phyloP scores from a whole-genome alignment of 1,139 yeast species.

The Blastobotrys serpentis region DNA sequence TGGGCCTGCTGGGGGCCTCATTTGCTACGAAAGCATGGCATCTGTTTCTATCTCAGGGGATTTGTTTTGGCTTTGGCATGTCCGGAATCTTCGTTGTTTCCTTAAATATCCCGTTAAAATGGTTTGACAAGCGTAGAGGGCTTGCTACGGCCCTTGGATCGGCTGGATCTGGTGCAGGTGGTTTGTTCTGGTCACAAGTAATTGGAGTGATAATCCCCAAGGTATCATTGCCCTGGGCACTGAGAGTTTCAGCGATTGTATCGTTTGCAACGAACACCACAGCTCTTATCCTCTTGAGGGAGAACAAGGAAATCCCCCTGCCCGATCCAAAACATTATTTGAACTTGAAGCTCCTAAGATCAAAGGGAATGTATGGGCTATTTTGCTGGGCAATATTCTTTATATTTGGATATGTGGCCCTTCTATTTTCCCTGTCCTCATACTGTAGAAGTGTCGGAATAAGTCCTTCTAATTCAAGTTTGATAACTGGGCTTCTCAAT shows the following conservation, averaged over 20 bases:
- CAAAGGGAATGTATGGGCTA: slow-evolving; percentile 40
- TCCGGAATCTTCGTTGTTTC: slow-evolving; percentile 57
- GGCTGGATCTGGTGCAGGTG: slow-evolving; percentile 40
- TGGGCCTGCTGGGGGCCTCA: slow-evolving; percentile 55
- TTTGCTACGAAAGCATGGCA: slow-evolving; percentile 62
- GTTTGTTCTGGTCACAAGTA: slow-evolving; percentile 39
- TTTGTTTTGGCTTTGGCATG: slow-evolving; percentile 60
- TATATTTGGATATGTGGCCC: slow-evolving; percentile 57
- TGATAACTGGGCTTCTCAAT: slow-evolving; percentile 59
- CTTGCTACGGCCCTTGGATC: slow-evolving; percentile 49
- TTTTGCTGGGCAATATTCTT: slow-evolving; percentile 57
- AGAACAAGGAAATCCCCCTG: slow-evolving; percentile 42
- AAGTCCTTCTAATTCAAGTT: slow-evolving; percentile 53
- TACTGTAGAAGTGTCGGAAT: slow-evolving; percentile 62
- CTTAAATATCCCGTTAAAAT: slow-evolving; percentile 54
- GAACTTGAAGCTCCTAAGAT: slow-evolving; percentile 25
- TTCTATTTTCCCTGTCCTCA: slow-evolving; percentile 59
- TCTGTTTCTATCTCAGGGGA: slow-evolving; percentile 66
- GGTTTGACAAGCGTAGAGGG: slow-evolving; percentile 58
- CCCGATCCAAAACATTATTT: slow-evolving; percentile 29
- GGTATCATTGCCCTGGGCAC: slow-evolving; percentile 65
- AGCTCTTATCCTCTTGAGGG: slow-evolving; percentile 47
- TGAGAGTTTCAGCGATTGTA: slow-evolving; percentile 54
- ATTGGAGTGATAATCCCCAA: slow-evolving; percentile 42
- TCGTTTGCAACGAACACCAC: slow-evolving; percentile 39